A percentile compares a stretch with the other conserved stretches of the same genome.
Conservation (phyloP, 1,139 yeast genomes). For the Blastobotrys persicus region DNA sequence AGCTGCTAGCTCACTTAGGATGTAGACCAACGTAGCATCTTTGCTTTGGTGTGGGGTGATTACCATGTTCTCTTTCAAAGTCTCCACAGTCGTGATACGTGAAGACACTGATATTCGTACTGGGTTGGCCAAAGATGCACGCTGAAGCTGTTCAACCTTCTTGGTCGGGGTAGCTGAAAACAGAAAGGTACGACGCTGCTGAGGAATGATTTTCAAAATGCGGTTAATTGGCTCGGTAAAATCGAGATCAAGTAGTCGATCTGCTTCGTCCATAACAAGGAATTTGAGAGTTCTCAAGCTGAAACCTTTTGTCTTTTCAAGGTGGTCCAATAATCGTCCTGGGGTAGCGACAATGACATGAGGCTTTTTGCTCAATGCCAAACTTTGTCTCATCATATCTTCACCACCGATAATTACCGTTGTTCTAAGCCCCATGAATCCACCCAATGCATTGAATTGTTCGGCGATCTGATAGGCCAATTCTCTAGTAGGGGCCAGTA, state of each 20-base stretch:
- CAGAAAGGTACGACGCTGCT: conserved; percentile 77
- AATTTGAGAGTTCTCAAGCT: conserved; percentile 74
- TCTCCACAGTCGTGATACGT: conserved; percentile 90
- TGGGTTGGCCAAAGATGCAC: conserved; percentile 88
- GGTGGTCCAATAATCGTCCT: conserved; percentile 91
- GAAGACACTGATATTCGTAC: conserved; percentile 87
- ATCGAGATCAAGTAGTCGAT: conserved; percentile 91
- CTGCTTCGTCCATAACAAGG: conserved; percentile 96
- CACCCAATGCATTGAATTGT: conserved; percentile 91
- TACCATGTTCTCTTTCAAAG: conserved; percentile 83
- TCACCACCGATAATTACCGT: conserved; percentile 95
- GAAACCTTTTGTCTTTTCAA: conserved; percentile 93
- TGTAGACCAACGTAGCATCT: conserved; percentile 78
- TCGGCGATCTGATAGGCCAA: conserved; percentile 94
- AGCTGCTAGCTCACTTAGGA: conserved; percentile 67
- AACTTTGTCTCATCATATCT: conserved; percentile 97
- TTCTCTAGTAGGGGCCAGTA: conserved; percentile 95
- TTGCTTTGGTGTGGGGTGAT: conserved; percentile 91
- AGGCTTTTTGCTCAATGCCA: conserved; percentile 90
- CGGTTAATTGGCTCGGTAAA: conserved; percentile 93
- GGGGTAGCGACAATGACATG: conserved; percentile 96
- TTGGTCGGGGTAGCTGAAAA: conserved; percentile 97
- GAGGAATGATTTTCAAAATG: conserved; percentile 81
- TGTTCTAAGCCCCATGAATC: conserved; percentile 83
- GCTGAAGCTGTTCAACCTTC: conserved; percentile 88